Base-by-base conservation (phyloP, 805 yeast genomes). In the Tetrapisispora taiwanensis region DNA sequence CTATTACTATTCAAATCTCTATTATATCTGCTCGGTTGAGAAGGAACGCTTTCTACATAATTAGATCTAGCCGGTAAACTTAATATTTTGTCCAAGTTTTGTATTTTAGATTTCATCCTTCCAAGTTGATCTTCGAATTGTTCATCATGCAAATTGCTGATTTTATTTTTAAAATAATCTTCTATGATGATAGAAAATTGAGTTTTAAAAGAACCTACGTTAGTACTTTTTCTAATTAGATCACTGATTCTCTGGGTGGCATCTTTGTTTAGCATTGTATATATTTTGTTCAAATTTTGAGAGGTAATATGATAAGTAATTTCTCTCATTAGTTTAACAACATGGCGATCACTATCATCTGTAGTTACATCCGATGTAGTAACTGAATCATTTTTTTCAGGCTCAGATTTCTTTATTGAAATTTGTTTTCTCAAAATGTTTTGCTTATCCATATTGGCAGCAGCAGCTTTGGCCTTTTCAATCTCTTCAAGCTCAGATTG, bases 401-500 rank as follows among this genome's bases (percentile, higher is more conserved):
- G 34, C 35, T 36, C 22, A 15, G 34, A 43, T n/a, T 41, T 43
- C 13, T 33, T 42, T 48, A 50, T 40, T 54, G 58, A 46, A 22
- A 45, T 32, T 28, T 52, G 47, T 43, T 44, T 52, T 43, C 54
- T 54, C 27, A 52, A 30, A 31, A 55, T 56, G 1, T 45, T 45
- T 42, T 59, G 50, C 32, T 58, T 58, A 35, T 54, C 53, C 19
- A 56, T 59, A 38, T 53, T 57, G 2, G 46, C 54, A 15, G 49
- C 18, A 14, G 45, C 44, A 7, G 30, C 42, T 32, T 53, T 51
- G 36, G 58, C 55, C 7, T 42, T 40, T 17, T 45, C 39, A 10
- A 56, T 54, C 19, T 53, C 60, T n/a, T 48, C 47, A 8, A 52
- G 13, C 43, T 60, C 61, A 4, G 39, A 30, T 13, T 48, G 45